A percentile compares a stretch with the other conserved stretches of the same genome.
These are phyloP conservation scores for Podospora australis DNA, from an alignment of 495 filamentous ascomycete species.

Conservation along the genomic window DNA sequence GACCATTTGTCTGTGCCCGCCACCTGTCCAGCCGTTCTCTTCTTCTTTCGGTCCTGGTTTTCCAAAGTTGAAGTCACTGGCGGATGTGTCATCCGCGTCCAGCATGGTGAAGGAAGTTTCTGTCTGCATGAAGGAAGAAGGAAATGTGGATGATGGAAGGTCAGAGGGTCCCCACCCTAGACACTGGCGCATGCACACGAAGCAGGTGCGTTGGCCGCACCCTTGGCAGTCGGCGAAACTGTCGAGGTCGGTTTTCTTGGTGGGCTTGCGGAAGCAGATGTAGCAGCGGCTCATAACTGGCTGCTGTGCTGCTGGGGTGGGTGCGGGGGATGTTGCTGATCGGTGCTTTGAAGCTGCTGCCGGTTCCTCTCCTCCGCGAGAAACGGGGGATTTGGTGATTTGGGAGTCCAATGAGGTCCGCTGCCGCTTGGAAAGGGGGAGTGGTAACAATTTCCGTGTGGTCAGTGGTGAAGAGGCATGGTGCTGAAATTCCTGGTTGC, in stretches of 20 bases:
- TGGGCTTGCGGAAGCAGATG: slow-evolving; percentile 43
- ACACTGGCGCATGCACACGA: slow-evolving; percentile 42
- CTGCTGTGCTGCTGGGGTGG: slow-evolving; percentile 6
- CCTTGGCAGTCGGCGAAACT: slow-evolving; percentile 41
- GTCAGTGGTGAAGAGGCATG: slow-evolving; percentile 7
- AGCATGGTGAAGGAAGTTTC: slow-evolving; percentile 35
- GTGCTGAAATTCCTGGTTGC: slow-evolving; percentile 7
- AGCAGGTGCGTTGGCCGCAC: slow-evolving; percentile 42
- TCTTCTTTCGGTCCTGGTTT: not conserved
- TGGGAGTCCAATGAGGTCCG: slow-evolving; percentile 11
- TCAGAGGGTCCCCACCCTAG: slow-evolving; percentile 31
- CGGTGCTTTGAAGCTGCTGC: slow-evolving; percentile 3
- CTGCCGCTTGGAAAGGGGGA: slow-evolving; percentile 30
- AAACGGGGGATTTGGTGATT: not conserved
- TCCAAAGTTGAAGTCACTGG: not conserved
- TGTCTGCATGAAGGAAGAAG: slow-evolving; percentile 8
- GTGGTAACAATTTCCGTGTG: slow-evolving; percentile 26
- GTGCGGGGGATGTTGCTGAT: slow-evolving; percentile 1
- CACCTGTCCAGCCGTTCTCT: slow-evolving; percentile 22
- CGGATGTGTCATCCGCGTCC: slow-evolving; percentile 27
- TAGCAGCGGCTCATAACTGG: slow-evolving; percentile 37
- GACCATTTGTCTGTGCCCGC: slow-evolving; percentile 34
- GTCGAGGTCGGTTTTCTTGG: slow-evolving; percentile 43
- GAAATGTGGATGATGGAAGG: not conserved
- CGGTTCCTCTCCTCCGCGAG: not conserved